Conservation (phyloP, 768 basidiomycete genomes). For the Amanita exitialis region DNA sequence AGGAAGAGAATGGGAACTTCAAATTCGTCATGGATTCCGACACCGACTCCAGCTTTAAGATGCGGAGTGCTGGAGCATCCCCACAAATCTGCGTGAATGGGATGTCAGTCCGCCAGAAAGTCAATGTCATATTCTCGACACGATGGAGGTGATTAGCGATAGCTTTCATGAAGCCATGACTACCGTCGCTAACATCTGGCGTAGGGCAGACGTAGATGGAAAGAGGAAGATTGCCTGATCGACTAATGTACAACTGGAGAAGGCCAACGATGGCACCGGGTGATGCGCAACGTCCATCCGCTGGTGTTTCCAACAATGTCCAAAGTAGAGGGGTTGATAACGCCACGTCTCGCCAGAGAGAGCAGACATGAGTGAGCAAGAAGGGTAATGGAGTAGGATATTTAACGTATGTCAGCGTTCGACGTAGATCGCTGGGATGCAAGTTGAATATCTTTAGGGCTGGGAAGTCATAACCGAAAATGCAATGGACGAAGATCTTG, state of each 20-base stretch:
- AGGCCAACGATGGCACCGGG: not conserved
- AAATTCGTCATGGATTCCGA: not conserved
- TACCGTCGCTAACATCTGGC: not conserved
- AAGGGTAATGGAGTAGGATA: not conserved
- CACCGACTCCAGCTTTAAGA: not conserved
- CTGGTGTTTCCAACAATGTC: not conserved
- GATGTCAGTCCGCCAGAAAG: not conserved
- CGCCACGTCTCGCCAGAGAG: not conserved
- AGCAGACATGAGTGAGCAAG: not conserved
- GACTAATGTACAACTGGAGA: not conserved
- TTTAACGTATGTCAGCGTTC: not conserved
- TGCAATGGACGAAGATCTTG: not conserved
- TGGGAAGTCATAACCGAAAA: not conserved
- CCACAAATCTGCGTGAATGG: not conserved
- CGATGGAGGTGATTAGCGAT: not conserved
- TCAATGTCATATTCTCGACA: not conserved
- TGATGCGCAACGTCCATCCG: not conserved
- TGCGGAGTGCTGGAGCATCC: not conserved
- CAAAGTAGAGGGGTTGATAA: not conserved
- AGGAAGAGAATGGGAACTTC: not conserved
- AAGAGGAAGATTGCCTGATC: not conserved
- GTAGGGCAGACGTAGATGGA: not conserved
- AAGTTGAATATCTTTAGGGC: not conserved
- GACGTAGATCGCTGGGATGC: not conserved
- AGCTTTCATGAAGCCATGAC: not conserved